Conservation (phyloP, 2,329 filamentous ascomycete genomes). For the Cercospora brassicicola region DNA sequence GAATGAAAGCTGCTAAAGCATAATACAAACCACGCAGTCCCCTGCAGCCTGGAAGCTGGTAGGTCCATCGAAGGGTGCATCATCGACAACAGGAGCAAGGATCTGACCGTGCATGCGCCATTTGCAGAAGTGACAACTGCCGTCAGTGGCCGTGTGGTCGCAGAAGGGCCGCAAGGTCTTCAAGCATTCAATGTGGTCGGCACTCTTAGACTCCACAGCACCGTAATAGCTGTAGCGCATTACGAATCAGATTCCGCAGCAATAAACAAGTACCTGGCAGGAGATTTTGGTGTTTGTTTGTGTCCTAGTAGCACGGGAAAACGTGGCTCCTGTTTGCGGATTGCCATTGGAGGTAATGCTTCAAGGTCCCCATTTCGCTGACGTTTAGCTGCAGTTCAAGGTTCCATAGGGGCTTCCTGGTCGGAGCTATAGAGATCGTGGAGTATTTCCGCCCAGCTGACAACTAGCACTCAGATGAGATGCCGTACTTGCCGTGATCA, state of each 20-base stretch:
- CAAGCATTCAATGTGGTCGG: conserved; percentile 2
- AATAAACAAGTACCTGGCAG: neutral
- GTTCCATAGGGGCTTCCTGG: conserved; percentile 6
- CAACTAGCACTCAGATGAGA: neutral
- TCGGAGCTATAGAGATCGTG: conserved; percentile 4
- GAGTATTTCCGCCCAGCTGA: neutral
- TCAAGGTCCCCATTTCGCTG: conserved; percentile 16
- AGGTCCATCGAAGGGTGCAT: neutral
- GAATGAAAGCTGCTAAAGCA: neutral
- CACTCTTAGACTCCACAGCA: conserved; percentile 1
- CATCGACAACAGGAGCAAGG: neutral
- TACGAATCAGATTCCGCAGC: conserved; percentile 5
- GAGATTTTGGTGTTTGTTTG: neutral
- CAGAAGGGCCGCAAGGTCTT: neutral
- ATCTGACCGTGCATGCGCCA: neutral
- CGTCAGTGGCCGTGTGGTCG: neutral
- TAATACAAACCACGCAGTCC: conserved; percentile 1
- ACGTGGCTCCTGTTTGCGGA: conserved; percentile 12
- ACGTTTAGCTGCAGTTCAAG: conserved; percentile 21
- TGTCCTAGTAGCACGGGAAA: neutral
- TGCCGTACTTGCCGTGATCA: neutral
- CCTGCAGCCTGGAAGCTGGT: neutral
- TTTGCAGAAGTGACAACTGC: neutral
- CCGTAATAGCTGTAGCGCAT: neutral
- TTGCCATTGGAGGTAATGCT: conserved; percentile 13